A percentile compares a stretch with the other conserved stretches of the same genome.
These are phyloP conservation scores for Carex myosuroides DNA, from an alignment of 176 grass and related monocot genomes.

Conservation along the genomic window DNA sequence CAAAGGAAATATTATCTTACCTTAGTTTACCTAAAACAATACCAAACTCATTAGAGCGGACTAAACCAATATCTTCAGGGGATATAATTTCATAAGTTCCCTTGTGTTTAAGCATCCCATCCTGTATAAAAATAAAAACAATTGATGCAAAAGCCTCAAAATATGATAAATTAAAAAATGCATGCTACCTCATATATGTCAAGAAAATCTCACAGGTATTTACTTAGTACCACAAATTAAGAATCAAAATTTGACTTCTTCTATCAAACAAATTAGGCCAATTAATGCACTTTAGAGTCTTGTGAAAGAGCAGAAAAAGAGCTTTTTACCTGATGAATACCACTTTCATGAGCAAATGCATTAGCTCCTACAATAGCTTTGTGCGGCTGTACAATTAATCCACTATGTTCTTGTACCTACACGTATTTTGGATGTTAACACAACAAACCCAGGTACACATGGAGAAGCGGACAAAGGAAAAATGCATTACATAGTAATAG, in stretches of 20 bases:
- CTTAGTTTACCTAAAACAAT: constrained; percentile 98
- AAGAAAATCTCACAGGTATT: neutral
- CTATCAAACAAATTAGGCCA: neutral
- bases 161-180: neutral
- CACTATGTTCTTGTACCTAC: constrained; percentile 96
- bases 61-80: constrained; percentile 88
- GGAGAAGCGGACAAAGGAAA: neutral
- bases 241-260: neutral
- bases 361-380: constrained; percentile 99
- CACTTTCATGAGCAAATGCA: constrained; percentile 99
- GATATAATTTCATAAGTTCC: constrained; percentile 98
- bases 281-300: neutral
- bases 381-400: constrained; percentile 81
- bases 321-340: constrained; percentile 83
- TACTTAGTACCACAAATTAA: neutral
- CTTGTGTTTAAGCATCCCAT: constrained; percentile 98
- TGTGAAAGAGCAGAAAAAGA: neutral
- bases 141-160: neutral
- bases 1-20: constrained; percentile 29
- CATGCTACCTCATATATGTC: neutral
- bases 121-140: constrained; percentile 37
- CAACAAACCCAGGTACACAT: neutral
- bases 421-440: constrained; percentile 2
- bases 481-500: neutral
- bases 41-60: constrained; percentile 84